Evolutionary conservation across 768 basidiomycete species (phyloP).

Genomic region (Amanita muscaria): DNA sequence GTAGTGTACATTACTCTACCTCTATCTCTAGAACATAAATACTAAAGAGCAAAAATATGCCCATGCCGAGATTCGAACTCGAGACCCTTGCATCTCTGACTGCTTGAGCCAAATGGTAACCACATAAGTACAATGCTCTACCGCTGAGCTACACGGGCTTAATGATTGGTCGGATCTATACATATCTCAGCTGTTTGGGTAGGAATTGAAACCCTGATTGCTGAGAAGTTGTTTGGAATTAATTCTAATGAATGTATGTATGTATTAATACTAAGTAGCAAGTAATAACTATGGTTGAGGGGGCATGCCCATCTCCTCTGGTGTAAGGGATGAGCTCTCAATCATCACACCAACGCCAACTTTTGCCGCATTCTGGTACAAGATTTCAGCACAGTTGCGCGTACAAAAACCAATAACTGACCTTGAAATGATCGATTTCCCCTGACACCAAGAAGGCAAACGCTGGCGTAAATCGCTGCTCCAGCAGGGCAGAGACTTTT

Average conservation of each 20-base stretch:
- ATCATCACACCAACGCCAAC: slow-evolving; percentile 98
- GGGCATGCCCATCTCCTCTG: slow-evolving; percentile 74
- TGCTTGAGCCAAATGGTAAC: slow-evolving; percentile 24
- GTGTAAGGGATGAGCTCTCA: slow-evolving; percentile 73
- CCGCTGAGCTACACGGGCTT: slow-evolving; percentile 50
- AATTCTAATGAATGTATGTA: slow-evolving; percentile 19
- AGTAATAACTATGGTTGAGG: slow-evolving; percentile 34
- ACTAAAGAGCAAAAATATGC: slow-evolving; percentile 25
- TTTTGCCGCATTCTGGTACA: slow-evolving; percentile 77
- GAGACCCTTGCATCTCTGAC: slow-evolving; percentile 42
- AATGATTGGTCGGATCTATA: neutral
- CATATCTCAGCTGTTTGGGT: too few relatives aligned
- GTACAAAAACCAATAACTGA: slow-evolving; percentile 21
- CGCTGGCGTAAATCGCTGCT: slow-evolving; percentile 92
- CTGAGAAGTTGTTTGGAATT: too few relatives aligned
- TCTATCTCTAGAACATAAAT: neutral
- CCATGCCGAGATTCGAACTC: slow-evolving; percentile 49
- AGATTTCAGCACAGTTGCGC: neutral
- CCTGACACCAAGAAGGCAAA: slow-evolving; percentile 93
- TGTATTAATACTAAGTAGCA: slow-evolving; percentile 18
- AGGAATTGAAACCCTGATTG: too few relatives aligned
- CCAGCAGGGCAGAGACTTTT: slow-evolving; percentile 89
- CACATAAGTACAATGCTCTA: slow-evolving; percentile 56
- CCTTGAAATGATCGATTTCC: slow-evolving; percentile 99
- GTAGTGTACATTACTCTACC: neutral